A percentile compares a stretch with the other conserved stretches of the same genome.
Conservation (phyloP, 148 eudicot genomes). For the Silene latifolia region DNA sequence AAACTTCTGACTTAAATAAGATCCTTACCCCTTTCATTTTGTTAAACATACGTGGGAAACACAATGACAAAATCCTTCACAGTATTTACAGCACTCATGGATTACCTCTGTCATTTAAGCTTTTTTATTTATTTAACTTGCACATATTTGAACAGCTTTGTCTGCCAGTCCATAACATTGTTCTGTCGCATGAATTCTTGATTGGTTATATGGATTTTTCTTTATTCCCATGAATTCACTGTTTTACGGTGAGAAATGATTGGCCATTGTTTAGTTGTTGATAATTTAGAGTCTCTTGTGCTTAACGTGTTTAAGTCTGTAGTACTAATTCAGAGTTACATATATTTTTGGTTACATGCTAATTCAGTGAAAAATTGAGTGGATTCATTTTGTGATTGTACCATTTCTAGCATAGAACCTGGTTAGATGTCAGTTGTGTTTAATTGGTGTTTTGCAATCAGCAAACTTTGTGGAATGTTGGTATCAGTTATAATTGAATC, state of each 20-base stretch:
- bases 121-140: background rate
- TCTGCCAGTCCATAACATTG: background rate
- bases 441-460: too few species aligned
- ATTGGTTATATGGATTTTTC: background rate
- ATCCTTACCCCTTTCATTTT: background rate
- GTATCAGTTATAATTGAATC: too few species aligned
- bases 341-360: background rate
- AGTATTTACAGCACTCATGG: background rate
- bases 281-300: background rate
- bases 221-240: background rate
- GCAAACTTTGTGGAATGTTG: too few species aligned
- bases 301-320: background rate
- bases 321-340: background rate
- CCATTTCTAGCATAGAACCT: background rate
- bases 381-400: background rate
- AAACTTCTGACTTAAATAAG: background rate
- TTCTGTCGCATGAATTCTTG: background rate
- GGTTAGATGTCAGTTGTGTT: background rate
- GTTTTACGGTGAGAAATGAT: background rate
- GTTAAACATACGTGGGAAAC: background rate
- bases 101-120: background rate
- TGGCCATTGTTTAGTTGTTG: background rate
- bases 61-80: background rate
- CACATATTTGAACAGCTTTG: background rate
- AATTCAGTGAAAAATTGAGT: background rate